Percentiles rank a stretch among this genome's conserved stretches.
Conservation (phyloP, 768 basidiomycete species). For the Kwoniella pini region DNA sequence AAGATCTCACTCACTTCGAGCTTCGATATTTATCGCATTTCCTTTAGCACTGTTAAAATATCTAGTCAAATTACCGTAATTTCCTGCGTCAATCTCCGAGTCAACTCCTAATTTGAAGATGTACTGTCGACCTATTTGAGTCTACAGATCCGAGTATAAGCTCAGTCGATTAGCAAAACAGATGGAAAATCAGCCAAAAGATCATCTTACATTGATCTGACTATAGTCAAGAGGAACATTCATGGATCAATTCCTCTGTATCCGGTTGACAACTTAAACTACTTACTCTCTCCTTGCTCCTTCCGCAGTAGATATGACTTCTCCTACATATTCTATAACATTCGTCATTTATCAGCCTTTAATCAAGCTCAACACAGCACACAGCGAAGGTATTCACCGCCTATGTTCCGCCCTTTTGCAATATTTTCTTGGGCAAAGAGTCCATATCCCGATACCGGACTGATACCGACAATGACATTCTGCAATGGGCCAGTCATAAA, state of each 20-base stretch:
- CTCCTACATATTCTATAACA: constrained; percentile 23
- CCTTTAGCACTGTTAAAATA: constrained; percentile 23
- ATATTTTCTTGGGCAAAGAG: constrained; percentile 22
- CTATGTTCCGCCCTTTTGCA: constrained; percentile 1
- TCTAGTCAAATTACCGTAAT: constrained; percentile 17
- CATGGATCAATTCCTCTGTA: neutral
- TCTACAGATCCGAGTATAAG: constrained; percentile 1
- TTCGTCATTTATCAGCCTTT: no score
- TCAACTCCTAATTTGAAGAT: constrained; percentile 13
- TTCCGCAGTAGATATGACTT: constrained; percentile 11
- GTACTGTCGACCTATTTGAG: constrained; percentile 17
- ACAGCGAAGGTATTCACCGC: constrained; percentile 2
- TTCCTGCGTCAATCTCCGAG: constrained; percentile 16
- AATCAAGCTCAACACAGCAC: neutral
- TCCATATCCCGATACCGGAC: constrained; percentile 20
- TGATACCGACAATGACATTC: constrained; percentile 17
- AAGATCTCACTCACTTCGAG: constrained; percentile 4
- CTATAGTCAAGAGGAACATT: neutral
- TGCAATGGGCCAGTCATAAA: neutral
- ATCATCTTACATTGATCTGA: constrained; percentile 15
- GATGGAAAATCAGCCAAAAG: neutral
- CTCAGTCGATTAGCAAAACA: neutral
- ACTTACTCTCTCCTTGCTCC: constrained; percentile 19
- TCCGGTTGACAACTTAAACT: neutral
- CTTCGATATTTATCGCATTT: neutral